These are phyloP conservation scores for Naganishia vishniacii DNA, from an alignment of 768 basidiomycete species.

Conservation along the genomic window DNA sequence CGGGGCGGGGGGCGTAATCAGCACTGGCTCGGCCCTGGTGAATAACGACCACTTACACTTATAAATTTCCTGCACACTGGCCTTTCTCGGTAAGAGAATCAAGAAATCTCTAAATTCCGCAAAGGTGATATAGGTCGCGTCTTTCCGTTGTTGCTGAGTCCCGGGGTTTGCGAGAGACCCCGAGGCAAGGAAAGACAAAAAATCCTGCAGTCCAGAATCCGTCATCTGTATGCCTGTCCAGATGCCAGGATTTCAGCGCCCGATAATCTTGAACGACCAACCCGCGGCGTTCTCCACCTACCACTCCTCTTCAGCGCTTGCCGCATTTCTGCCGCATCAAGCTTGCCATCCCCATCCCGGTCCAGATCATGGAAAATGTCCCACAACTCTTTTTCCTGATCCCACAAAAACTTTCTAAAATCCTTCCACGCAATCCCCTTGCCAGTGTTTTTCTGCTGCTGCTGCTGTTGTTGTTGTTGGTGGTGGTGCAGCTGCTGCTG, in stretches of 20 bases:
- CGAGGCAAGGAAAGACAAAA: constrained; percentile 71
- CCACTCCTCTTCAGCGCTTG: constrained; percentile 68
- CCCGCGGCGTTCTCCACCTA: constrained; percentile 41
- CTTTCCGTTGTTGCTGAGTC: constrained; percentile 22
- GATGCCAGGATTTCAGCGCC: background rate
- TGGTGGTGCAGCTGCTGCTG: too few relatives aligned
- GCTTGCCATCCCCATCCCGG: constrained; percentile 75
- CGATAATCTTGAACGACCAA: background rate
- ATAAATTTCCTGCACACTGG: constrained; percentile 77
- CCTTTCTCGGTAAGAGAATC: constrained; percentile 73
- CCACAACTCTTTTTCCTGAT: constrained; percentile 66
- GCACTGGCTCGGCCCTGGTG: background rate
- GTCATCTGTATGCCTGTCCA: constrained; percentile 65
- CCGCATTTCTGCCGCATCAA: constrained; percentile 63
- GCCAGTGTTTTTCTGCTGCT: constrained; percentile 16
- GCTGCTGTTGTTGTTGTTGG: constrained; percentile 29
- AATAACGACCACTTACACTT: constrained; percentile 44
- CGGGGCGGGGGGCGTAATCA: background rate
- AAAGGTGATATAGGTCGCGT: constrained; percentile 68
- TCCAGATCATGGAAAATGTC: constrained; percentile 86
- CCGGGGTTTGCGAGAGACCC: constrained; percentile 7
- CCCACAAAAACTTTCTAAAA: constrained; percentile 48
- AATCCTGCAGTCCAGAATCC: constrained; percentile 66
- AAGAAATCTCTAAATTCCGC: constrained; percentile 84
- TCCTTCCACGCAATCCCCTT: constrained; percentile 48